These are phyloP conservation scores for Leptodontidium sp. DNA, from an alignment of 2,329 filamentous ascomycete genomes.

Conservation along the genomic window DNA sequence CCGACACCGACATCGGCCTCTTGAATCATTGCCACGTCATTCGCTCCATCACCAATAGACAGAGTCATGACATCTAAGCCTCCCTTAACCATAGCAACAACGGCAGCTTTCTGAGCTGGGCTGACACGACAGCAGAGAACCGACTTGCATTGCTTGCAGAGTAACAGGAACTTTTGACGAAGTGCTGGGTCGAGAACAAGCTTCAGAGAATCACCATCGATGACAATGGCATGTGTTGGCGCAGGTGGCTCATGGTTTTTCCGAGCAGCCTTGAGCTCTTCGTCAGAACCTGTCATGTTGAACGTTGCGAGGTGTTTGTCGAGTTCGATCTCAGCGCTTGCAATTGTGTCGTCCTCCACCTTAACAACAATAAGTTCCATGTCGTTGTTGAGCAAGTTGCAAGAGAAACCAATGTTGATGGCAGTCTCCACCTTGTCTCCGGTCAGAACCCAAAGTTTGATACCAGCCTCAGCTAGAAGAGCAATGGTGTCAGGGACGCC, in stretches of 20 bases:
- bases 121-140: slow-evolving; percentile 98
- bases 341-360: slow-evolving; percentile 74
- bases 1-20: slow-evolving; percentile 96
- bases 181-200: slow-evolving; percentile 83
- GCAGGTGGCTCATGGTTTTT: slow-evolving; percentile 86
- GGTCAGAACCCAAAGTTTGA: slow-evolving; percentile 98
- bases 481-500: slow-evolving; percentile 96
- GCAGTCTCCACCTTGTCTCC: slow-evolving; percentile 99
- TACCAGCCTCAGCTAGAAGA: slow-evolving; percentile 88
- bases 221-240: slow-evolving; percentile 89
- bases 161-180: slow-evolving; percentile 89
- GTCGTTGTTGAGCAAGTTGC: slow-evolving; percentile 95
- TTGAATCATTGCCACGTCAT: slow-evolving; percentile 98
- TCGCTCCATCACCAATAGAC: slow-evolving; percentile 91
- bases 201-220: slow-evolving; percentile 93
- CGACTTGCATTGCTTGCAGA: slow-evolving; percentile 97
- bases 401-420: slow-evolving; percentile 99
- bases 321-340: slow-evolving; percentile 73
- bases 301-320: slow-evolving; percentile 78
- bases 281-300: slow-evolving; percentile 81
- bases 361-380: slow-evolving; percentile 97
- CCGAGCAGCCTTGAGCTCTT: slow-evolving; percentile 81
- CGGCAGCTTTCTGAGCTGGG: slow-evolving; percentile 95
- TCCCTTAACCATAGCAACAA: slow-evolving; percentile 93
- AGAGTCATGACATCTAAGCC: slow-evolving; percentile 96